Conservation (phyloP, 2,329 filamentous ascomycete genomes). For the Diplodia sapinea region DNA sequence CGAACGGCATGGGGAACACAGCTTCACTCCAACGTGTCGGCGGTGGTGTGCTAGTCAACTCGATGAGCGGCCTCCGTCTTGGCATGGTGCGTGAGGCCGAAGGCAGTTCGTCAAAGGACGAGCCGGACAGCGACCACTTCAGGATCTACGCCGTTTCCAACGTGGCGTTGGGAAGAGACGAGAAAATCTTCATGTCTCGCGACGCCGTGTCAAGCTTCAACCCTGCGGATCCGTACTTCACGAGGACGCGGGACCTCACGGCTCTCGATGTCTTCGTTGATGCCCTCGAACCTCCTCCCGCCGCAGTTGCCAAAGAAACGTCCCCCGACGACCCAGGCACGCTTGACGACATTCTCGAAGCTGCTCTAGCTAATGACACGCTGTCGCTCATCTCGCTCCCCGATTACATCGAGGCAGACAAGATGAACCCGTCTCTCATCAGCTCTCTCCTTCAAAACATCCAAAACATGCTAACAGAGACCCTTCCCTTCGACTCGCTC, state of each 20-base stretch:
- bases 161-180: constrained; percentile 81
- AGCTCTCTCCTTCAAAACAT: constrained; percentile 45
- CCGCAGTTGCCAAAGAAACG: constrained; percentile 16
- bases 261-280: constrained; percentile 77
- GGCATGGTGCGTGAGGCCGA: constrained; percentile 70
- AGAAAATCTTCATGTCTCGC: constrained; percentile 80
- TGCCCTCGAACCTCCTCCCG: constrained; percentile 40
- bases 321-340: background rate
- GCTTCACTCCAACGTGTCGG: constrained; percentile 62
- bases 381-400: constrained; percentile 33
- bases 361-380: constrained; percentile 32
- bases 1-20: constrained; percentile 54
- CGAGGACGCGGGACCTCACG: constrained; percentile 73
- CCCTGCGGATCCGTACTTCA: constrained; percentile 83
- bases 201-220: constrained; percentile 71
- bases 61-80: constrained; percentile 65
- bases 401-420: constrained; percentile 38
- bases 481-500: constrained; percentile 30
- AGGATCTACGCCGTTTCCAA: constrained; percentile 82
- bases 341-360: constrained; percentile 8
- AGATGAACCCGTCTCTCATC: constrained; percentile 41
- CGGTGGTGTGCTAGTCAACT: constrained; percentile 66
- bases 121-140: constrained; percentile 56
- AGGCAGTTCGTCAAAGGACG: constrained; percentile 32
- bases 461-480: constrained; percentile 43